These are phyloP conservation scores for Suhomyces canberraensis DNA, from an alignment of 805 yeast species.

Conservation along the genomic window DNA sequence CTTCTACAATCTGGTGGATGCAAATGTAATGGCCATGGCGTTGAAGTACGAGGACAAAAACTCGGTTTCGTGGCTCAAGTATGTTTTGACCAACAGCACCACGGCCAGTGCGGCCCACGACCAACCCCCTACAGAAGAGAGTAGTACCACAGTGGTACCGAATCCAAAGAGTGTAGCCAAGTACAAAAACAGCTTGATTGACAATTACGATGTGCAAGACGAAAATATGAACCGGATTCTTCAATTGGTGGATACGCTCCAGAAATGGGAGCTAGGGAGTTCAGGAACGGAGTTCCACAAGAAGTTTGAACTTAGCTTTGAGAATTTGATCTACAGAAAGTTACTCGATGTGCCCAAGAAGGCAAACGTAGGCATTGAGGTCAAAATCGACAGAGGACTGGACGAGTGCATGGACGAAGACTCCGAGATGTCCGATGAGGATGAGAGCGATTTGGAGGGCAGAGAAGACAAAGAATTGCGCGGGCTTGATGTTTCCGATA, in stretches of 20 bases:
- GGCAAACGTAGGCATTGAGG: not conserved
- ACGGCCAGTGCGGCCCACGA: not conserved
- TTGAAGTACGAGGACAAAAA: conserved; percentile 9
- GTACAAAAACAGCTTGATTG: conserved; percentile 2
- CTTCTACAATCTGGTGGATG: conserved; percentile 53
- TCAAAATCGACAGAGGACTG: conserved; percentile 2
- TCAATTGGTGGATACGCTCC: conserved; percentile 1
- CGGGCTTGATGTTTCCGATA: conserved; percentile 21
- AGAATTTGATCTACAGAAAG: conserved; percentile 10
- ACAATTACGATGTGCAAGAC: conserved; percentile 1
- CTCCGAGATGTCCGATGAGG: conserved; percentile 5
- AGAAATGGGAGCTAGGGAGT: conserved; percentile 1
- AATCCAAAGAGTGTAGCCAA: not conserved
- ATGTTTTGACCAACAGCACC: conserved; percentile 4
- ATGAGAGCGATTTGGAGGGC: conserved; percentile 25
- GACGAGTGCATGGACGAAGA: conserved; percentile 14
- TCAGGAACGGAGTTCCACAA: not conserved
- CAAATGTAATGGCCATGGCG: conserved; percentile 7
- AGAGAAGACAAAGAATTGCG: conserved; percentile 13
- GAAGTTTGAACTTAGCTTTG: conserved; percentile 9
- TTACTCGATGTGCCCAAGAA: conserved; percentile 6
- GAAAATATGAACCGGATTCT: conserved; percentile 3
- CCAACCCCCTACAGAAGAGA: not conserved
- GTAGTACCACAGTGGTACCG: not conserved
- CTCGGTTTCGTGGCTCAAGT: conserved; percentile 12